Evolutionary conservation across 305 asterid genomes (phyloP).

Genomic region (Rubia balearica): DNA sequence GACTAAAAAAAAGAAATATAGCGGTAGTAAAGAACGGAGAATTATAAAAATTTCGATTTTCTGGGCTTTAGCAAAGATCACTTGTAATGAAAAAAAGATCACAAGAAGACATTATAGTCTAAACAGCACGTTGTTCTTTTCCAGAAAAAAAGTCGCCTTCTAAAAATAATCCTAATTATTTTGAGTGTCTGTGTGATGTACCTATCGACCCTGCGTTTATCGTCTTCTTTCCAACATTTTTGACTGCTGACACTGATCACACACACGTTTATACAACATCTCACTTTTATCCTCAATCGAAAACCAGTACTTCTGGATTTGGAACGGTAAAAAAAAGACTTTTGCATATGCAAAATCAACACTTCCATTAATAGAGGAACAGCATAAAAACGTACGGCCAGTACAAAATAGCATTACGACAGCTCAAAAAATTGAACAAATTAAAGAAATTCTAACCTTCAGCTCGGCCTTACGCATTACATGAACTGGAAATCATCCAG

Average conservation of each 20-base stretch:
- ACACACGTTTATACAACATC: not conserved
- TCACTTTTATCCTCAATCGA: not conserved
- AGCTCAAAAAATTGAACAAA: not conserved
- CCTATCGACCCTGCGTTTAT: not conserved
- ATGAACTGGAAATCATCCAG: not conserved
- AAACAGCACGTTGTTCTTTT: no score
- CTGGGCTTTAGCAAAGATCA: no score
- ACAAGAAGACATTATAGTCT: no score
- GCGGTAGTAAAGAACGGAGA: no score
- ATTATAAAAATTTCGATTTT: no score
- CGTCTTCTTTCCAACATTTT: not conserved
- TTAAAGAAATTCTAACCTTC: conserved; percentile 5
- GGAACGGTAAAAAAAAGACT: not conserved
- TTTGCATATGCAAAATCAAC: not conserved
- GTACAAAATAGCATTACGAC: not conserved
- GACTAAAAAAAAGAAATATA: no score
- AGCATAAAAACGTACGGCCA: no score
- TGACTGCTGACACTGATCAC: not conserved
- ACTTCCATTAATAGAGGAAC: not conserved
- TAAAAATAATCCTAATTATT: no score
- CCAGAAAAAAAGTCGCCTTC: no score
- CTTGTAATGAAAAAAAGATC: no score
- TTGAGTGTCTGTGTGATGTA: no score
- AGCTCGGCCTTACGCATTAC: not conserved
- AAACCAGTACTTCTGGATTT: not conserved